Evolutionary conservation across 805 yeast genomes (phyloP).

Genomic region (Myxozyma geophila): DNA sequence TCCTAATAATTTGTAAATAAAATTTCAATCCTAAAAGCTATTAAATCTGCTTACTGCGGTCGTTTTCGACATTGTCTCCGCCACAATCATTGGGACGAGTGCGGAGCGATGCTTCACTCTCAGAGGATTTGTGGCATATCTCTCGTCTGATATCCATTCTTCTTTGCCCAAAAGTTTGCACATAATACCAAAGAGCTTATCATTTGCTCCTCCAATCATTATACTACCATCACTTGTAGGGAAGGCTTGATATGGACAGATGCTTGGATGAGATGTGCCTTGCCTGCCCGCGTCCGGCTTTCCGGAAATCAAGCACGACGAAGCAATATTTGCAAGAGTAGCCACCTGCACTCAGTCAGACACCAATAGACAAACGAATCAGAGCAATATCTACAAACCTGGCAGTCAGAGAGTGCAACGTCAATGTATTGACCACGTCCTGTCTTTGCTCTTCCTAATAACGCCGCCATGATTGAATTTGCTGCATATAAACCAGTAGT

Average conservation of each 20-base stretch:
- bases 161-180: slow-evolving; percentile 45
- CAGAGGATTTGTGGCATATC: slow-evolving; percentile 46
- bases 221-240: slow-evolving; percentile 47
- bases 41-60: slow-evolving; percentile 35
- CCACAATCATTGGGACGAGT: slow-evolving; percentile 45
- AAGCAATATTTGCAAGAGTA: slow-evolving; percentile 49
- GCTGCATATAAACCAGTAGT: slow-evolving; percentile 50
- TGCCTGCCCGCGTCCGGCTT: slow-evolving; percentile 49
- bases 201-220: slow-evolving; percentile 52
- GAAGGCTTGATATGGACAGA: slow-evolving; percentile 51
- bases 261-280: slow-evolving; percentile 51
- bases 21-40: neutral
- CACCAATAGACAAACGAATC: neutral
- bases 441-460: slow-evolving; percentile 43
- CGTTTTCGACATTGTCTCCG: slow-evolving; percentile 42
- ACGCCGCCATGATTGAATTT: slow-evolving; percentile 48
- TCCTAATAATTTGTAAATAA: slow-evolving; percentile 29
- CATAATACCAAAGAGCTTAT: slow-evolving; percentile 45
- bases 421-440: slow-evolving; percentile 50
- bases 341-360: slow-evolving; percentile 39
- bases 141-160: slow-evolving; percentile 47
- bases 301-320: slow-evolving; percentile 48
- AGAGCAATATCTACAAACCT: slow-evolving; percentile 28
- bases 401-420: slow-evolving; percentile 48
- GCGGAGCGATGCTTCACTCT: slow-evolving; percentile 46